Base-by-base conservation (phyloP, 2,329 filamentous ascomycete species). In the Cryphonectria parasitica region DNA sequence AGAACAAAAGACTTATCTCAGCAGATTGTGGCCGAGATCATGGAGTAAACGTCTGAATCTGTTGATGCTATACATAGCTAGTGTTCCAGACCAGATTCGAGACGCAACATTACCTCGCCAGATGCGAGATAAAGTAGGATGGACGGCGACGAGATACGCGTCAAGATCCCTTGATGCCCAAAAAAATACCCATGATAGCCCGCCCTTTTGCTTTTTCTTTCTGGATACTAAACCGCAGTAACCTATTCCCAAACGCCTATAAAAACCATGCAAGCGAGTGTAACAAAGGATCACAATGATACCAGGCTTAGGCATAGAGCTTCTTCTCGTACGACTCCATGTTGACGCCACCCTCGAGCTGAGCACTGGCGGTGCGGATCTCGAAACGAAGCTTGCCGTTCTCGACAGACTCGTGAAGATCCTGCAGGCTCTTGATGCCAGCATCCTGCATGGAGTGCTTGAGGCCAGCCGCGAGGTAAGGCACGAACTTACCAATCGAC, bases 291-390 rank as follows among this genome's bases (percentile, higher is more conserved):
- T 19, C 34, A n/a, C 6, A 7, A 45, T 7, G 3, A 19, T n/a
- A 66, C 54, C 41, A 66, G 28, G 17, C 52, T 76, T 90, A 98
- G 77, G 94, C 94, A 84, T 97, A 99, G 76, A 99, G 92, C 89
- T 98, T 99, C 92, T 99, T 99, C 87, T 98, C 96, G 81, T 97
- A 98, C 80, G 93, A 95, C 86, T 98, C 94, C 88, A 99, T 94
- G 85, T 98, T 97, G 73, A 99, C 95, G 80, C 95, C 96, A 74
- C 96, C 96, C 87, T 99, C 96, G 71, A 97, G 88, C 88, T 97
- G 94, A 66, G 96, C 96, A 82, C 94, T 97, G 72, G 94, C 92
- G 73, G 94, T 98, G 77, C 96, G 89, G 78, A 98, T 87, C 87
- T 99, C 96, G 80, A 99, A 99, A 78, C 96, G 90, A 69, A 98